These are phyloP conservation scores for Chondrus crispus DNA, from an alignment of 23 red algal species.

Conservation along the genomic window DNA sequence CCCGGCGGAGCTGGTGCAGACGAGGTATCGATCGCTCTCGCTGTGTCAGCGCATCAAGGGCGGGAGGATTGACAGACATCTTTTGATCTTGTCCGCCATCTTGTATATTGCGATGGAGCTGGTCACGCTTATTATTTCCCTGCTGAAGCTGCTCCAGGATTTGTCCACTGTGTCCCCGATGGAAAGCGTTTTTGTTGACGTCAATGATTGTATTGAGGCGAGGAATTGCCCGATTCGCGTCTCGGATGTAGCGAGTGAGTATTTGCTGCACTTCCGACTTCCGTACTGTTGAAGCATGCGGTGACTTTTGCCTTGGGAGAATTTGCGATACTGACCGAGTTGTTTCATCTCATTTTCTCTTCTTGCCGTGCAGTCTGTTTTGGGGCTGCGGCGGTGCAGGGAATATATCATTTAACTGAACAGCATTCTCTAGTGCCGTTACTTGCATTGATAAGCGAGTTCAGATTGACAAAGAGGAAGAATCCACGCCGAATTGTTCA, in stretches of 20 bases:
- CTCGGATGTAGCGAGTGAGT: constrained; percentile 5
- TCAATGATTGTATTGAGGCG: no score
- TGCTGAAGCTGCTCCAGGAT: background rate
- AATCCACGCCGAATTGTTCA: background rate
- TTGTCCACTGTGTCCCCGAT: background rate
- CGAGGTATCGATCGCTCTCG: background rate
- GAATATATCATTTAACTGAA: background rate
- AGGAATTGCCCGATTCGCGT: no score
- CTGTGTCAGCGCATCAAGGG: background rate
- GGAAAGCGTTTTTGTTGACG: background rate
- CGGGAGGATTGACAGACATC: background rate
- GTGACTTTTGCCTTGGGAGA: background rate
- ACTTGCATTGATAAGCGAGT: background rate
- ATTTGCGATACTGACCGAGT: background rate
- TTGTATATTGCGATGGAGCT: constrained; percentile 4
- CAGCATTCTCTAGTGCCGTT: constrained; percentile 23
- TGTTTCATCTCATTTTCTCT: no score
- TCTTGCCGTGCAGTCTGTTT: constrained; percentile 1
- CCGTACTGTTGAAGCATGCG: background rate
- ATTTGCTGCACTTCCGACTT: background rate
- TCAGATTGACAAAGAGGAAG: background rate
- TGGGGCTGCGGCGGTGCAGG: background rate
- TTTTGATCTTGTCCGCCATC: background rate
- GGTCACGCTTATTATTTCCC: background rate
- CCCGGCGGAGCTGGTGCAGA: no score